Evolutionary conservation across 371 early-diverging fungal genomes (phyloP).

Genomic region (Neoconidiobolus thromboides): DNA sequence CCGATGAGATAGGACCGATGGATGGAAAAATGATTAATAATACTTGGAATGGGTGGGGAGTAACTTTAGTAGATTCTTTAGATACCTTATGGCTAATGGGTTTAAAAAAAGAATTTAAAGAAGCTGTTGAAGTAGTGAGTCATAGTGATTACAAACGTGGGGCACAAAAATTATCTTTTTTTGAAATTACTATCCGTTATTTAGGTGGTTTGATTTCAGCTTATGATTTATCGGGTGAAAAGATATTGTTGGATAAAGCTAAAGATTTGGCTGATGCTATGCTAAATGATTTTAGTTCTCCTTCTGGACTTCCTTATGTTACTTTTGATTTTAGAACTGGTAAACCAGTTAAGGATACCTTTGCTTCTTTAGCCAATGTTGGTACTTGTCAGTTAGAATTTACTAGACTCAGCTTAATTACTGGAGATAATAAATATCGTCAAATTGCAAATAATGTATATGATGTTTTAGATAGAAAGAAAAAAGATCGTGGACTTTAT

Average conservation of each 20-base stretch:
- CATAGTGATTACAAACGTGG: constrained; percentile 24
- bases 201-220: constrained; percentile 71
- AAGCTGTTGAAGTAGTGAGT: constrained; percentile 31
- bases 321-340: background rate
- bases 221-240: constrained; percentile 35
- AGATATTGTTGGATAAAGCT: constrained; percentile 23
- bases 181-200: constrained; percentile 77
- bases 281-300: constrained; percentile 34
- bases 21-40: constrained; percentile 23
- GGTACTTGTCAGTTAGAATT: constrained; percentile 79
- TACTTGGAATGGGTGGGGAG: constrained; percentile 28
- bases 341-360: background rate
- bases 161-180: constrained; percentile 19
- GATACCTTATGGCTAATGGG: constrained; percentile 67
- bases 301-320: constrained; percentile 25
- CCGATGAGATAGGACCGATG: constrained; percentile 28
- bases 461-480: background rate
- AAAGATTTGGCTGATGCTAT: constrained; percentile 25
- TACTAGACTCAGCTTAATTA: constrained; percentile 48
- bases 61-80: constrained; percentile 60
- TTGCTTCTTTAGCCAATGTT: constrained; percentile 51
- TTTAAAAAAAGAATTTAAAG: constrained; percentile 38
- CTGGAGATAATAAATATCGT: constrained; percentile 34
- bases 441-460: constrained; percentile 5
- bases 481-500: background rate